Evolutionary conservation across 2,329 filamentous ascomycete genomes (phyloP).

Genomic region (Xylaria arbuscula): DNA sequence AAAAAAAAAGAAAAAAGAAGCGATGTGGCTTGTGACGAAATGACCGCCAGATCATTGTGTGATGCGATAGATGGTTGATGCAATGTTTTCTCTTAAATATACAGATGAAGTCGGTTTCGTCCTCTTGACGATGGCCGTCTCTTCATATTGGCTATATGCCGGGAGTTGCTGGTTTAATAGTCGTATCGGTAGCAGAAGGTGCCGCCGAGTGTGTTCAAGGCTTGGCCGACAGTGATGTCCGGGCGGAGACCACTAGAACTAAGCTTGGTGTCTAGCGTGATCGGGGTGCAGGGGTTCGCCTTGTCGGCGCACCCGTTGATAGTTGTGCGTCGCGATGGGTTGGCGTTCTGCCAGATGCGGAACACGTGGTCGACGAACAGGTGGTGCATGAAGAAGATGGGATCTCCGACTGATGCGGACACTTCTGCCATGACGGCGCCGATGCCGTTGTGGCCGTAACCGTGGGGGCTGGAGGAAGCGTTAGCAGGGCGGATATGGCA

Average conservation of each 20-base stretch:
- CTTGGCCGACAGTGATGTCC: slow-evolving; percentile 43
- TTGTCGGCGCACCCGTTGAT: slow-evolving; percentile 48
- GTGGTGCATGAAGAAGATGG: slow-evolving; percentile 53
- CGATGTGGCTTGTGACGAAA: slow-evolving; percentile 19
- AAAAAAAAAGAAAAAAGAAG: slow-evolving; percentile 5
- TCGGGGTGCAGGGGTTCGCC: slow-evolving; percentile 45
- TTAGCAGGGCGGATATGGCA: slow-evolving; percentile 30
- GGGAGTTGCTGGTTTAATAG: slow-evolving; percentile 38
- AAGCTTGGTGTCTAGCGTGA: slow-evolving; percentile 46
- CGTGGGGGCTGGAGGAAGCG: slow-evolving; percentile 48
- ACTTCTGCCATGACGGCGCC: slow-evolving; percentile 53
- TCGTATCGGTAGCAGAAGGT: slow-evolving; percentile 50
- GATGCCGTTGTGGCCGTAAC: slow-evolving; percentile 52
- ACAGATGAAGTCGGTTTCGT: slow-evolving; percentile 12
- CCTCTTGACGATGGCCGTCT: background rate
- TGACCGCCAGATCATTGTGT: slow-evolving; percentile 4
- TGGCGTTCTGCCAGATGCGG: slow-evolving; percentile 51
- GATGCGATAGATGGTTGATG: background rate
- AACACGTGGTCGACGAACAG: slow-evolving; percentile 51
- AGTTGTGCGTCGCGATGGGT: slow-evolving; percentile 44
- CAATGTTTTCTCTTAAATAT: slow-evolving; percentile 17
- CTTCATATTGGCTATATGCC: background rate
- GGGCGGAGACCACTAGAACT: slow-evolving; percentile 46
- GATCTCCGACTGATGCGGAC: slow-evolving; percentile 50
- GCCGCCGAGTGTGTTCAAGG: slow-evolving; percentile 47